Evolutionary conservation across 2,329 filamentous ascomycete species (phyloP).

Genomic region (Tolypocladium pustulatum): DNA sequence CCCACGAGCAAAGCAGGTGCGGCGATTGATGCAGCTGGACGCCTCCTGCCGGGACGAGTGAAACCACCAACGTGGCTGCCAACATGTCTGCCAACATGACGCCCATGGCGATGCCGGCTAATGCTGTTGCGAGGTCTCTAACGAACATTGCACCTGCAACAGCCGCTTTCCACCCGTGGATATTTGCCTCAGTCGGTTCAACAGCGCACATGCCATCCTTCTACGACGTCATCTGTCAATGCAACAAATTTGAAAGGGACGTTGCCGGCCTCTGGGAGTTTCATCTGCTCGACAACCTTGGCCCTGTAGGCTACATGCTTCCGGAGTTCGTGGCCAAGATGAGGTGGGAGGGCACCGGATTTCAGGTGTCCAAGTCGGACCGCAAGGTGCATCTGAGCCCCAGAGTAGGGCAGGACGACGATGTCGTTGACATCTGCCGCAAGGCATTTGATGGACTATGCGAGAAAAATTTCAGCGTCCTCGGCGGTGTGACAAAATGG

Average conservation of each 20-base stretch:
- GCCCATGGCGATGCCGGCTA: background rate
- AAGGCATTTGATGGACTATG: constrained; percentile 14
- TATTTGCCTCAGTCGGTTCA: background rate
- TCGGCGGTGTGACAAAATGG: constrained; percentile 18
- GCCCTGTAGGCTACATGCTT: constrained; percentile 15
- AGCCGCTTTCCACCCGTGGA: constrained; percentile 3
- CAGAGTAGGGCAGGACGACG: constrained; percentile 2
- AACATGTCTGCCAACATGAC: constrained; percentile 1
- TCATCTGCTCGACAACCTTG: constrained; percentile 8
- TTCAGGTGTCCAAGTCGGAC: constrained; percentile 5
- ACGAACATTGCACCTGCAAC: background rate
- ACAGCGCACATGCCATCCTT: constrained; percentile 6
- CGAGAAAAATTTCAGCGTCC: constrained; percentile 12
- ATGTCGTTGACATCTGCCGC: constrained; percentile 7
- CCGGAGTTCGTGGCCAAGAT: constrained; percentile 9
- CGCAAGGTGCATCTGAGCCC: constrained; percentile 13
- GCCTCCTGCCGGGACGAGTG: background rate
- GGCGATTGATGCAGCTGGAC: background rate
- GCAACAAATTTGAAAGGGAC: constrained; percentile 16
- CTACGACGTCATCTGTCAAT: constrained; percentile 10
- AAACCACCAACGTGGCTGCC: background rate
- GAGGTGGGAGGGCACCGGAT: constrained; percentile 10
- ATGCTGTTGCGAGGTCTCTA: background rate
- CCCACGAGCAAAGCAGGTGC: background rate
- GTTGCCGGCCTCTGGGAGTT: constrained; percentile 12